Base-by-base conservation (phyloP, 129 eudicot species). In the Erigeron canadensis region DNA sequence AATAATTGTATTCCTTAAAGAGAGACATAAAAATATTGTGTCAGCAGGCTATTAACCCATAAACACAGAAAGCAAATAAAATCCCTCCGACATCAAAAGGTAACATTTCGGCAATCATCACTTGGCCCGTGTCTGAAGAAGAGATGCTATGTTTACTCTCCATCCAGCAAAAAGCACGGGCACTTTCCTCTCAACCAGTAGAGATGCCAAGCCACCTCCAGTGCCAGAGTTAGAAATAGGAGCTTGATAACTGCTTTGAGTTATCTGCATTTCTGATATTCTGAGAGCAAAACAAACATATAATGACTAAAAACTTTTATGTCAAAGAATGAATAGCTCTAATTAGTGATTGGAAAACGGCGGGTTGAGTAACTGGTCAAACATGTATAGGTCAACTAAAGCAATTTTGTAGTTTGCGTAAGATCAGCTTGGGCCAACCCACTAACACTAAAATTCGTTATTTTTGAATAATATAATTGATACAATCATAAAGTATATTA, bases 91-190 rank as follows among this genome's bases (percentile, higher is more conserved):
- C 42, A 44, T 55, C 72, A 63, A 50, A 61, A 70, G 17, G 11
- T 16, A 54, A 38, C 65, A 70, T 63, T 16, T 48, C 22, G 2
- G 70, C n/a, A 19, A 59, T 73, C 46, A 43, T 71, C 75, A 74
- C 61, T 80, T 80, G 68, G 68, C 72, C 2, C 55, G 73, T 62
- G 79, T 69, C 61, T 70, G 75, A 11, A 80, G 73, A 62, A 80
- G 84, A 54, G 84, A 80, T 1, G 73, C 73, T 3, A 80, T 56
- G 64, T 76, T 80, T 42, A 75, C 84, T 69, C 84, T 80, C 84
- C 84, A 80, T 63, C 84, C 84, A 43, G 71, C 80, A 71, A 80
- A 74, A 45, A 80, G 53, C 48, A 71, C 72, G 1, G 84, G 84
- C 57, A 43, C 65, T 77, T 80, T 80, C 63, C 77, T 74, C 75